phyloP scores from a whole-genome alignment of 192 early-diverging fungal species.

The Coemansia erecta region DNA sequence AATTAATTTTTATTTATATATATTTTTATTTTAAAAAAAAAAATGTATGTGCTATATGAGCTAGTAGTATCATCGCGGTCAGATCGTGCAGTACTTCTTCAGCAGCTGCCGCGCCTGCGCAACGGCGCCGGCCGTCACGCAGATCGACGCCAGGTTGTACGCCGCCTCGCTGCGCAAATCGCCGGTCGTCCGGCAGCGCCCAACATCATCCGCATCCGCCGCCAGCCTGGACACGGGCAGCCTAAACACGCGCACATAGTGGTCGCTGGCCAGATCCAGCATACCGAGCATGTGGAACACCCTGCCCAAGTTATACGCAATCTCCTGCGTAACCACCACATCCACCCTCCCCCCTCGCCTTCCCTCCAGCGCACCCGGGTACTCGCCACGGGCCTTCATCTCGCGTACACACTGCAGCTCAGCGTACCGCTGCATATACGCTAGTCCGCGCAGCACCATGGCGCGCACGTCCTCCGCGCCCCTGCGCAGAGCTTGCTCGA shows the following conservation, averaged over 20 bases:
- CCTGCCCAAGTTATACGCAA: conserved; percentile 82
- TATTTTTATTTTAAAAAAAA: too few relatives aligned
- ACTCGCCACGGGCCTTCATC: conserved; percentile 13
- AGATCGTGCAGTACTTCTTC: conserved; percentile 71
- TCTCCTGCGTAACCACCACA: conserved; percentile 52
- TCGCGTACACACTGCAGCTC: conserved; percentile 34
- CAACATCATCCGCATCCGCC: conserved; percentile 2
- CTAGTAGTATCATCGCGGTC: too few relatives aligned
- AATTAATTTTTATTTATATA: not conserved
- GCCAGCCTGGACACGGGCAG: conserved; percentile 53
- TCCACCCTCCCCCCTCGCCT: not conserved
- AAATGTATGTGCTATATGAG: not conserved
- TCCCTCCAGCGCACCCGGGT: not conserved
- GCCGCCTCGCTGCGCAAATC: conserved; percentile 79
- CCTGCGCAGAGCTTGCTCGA: conserved; percentile 9
- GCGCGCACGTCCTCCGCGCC: conserved; percentile 4
- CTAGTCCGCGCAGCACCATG: conserved; percentile 24
- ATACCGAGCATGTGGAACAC: conserved; percentile 88
- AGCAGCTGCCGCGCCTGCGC: conserved; percentile 71
- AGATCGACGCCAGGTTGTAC: conserved; percentile 87
- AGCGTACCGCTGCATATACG: conserved; percentile 44
- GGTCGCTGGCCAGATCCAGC: conserved; percentile 75
- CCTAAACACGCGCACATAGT: conserved; percentile 75
- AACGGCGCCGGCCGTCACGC: conserved; percentile 68
- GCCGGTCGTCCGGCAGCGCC: not conserved